A percentile compares a stretch with the other conserved stretches of the same genome.
These are phyloP conservation scores for Wickerhamomyces kurtzmanii DNA, from an alignment of 805 yeast species.

Conservation along the genomic window DNA sequence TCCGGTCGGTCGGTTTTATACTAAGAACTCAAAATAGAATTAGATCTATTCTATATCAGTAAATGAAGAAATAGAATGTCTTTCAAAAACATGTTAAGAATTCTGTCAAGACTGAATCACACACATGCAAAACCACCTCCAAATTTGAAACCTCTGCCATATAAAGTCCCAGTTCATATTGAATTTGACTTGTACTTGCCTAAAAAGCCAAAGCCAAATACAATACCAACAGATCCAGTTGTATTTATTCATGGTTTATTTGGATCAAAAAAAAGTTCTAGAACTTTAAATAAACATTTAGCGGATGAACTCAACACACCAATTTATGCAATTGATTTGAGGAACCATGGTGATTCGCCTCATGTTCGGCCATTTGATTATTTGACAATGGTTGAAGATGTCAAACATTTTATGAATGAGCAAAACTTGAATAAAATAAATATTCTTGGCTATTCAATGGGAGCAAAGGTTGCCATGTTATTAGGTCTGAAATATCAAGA, in stretches of 20 bases:
- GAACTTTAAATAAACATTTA: slow-evolving; percentile 25
- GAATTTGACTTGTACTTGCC: slow-evolving; percentile 4
- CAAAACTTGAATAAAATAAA: slow-evolving; percentile 19
- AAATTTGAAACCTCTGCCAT: slow-evolving; percentile 1
- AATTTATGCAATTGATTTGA: slow-evolving; percentile 35
- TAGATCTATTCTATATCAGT: too few relatives aligned
- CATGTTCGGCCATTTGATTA: slow-evolving; percentile 35
- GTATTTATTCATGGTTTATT: slow-evolving; percentile 46
- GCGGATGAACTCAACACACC: slow-evolving; percentile 20
- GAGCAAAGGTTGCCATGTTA: slow-evolving; percentile 47
- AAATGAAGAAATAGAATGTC: too few relatives aligned
- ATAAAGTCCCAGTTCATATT: slow-evolving; percentile 5
- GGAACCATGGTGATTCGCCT: slow-evolving; percentile 47
- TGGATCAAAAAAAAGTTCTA: slow-evolving; percentile 36
- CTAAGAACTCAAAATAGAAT: too few relatives aligned
- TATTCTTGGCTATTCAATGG: slow-evolving; percentile 49
- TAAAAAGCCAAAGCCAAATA: background rate
- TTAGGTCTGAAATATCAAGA: slow-evolving; percentile 27
- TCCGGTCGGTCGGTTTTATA: too few relatives aligned
- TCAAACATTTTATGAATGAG: slow-evolving; percentile 23
- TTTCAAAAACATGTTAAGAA: too few relatives aligned
- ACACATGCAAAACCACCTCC: background rate
- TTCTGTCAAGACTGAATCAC: background rate
- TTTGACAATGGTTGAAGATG: slow-evolving; percentile 31
- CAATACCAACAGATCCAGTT: slow-evolving; percentile 19